These are phyloP conservation scores for Pilobolus umbonatus DNA, from an alignment of 192 early-diverging fungal species.

Conservation along the genomic window DNA sequence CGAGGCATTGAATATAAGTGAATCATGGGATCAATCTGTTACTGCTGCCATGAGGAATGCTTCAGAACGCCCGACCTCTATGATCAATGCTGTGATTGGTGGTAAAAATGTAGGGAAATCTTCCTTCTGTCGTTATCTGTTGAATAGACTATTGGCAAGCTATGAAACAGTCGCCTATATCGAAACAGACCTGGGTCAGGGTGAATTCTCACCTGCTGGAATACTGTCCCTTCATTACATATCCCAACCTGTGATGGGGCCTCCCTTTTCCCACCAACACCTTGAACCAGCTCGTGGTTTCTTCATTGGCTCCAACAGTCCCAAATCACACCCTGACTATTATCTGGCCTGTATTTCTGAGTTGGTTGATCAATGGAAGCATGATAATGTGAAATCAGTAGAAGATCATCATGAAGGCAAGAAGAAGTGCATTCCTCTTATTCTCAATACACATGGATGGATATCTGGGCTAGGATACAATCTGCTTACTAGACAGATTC, in stretches of 20 bases:
- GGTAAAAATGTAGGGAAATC: constrained; percentile 86
- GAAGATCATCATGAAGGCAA: constrained; percentile 13
- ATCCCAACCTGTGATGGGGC: constrained; percentile 66
- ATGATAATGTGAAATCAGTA: constrained; percentile 24
- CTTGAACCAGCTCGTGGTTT: constrained; percentile 57
- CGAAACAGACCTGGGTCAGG: constrained; percentile 91
- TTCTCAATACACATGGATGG: constrained; percentile 97
- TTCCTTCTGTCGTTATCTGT: constrained; percentile 69
- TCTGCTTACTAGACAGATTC: constrained; percentile 65
- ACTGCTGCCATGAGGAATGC: not conserved
- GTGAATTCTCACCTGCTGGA: constrained; percentile 81
- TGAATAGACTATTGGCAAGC: constrained; percentile 75
- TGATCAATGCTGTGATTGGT: constrained; percentile 67
- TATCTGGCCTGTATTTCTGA: constrained; percentile 67
- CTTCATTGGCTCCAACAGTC: constrained; percentile 72
- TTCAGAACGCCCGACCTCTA: constrained; percentile 23
- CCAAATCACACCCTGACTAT: constrained; percentile 75
- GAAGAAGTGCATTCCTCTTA: constrained; percentile 66
- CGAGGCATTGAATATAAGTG: constrained; percentile 31
- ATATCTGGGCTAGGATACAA: constrained; percentile 85
- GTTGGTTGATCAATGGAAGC: constrained; percentile 55
- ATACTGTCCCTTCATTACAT: constrained; percentile 76
- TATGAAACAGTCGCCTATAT: constrained; percentile 73
- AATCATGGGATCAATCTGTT: constrained; percentile 36
- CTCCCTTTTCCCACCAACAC: constrained; percentile 75